Percentiles rank a stretch among this genome's conserved stretches.
Evolutionary conservation across 1,139 yeast genomes (phyloP).

Genomic region (Saccharomyces hybrid): DNA sequence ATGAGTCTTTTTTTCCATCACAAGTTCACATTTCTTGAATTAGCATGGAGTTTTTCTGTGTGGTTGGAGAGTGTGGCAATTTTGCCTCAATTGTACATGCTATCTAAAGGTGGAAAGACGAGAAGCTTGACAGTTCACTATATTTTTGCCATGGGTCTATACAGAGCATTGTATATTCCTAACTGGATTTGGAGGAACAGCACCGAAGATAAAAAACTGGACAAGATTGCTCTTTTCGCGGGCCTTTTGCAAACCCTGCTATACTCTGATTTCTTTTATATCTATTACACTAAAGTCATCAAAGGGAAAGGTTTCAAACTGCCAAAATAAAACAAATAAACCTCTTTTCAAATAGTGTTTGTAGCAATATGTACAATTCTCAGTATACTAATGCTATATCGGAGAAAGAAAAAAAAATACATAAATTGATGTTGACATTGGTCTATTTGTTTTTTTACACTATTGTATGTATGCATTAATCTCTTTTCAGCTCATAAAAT

Average conservation of each 20-base stretch:
- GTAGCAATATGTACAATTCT: neutral
- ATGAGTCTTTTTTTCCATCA: slow-evolving; percentile 60
- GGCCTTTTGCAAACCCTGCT: slow-evolving; percentile 81
- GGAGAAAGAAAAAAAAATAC: neutral
- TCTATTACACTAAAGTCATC: slow-evolving; percentile 78
- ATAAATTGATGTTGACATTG: neutral
- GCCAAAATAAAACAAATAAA: slow-evolving; percentile 45
- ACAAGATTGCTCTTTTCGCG: slow-evolving; percentile 62
- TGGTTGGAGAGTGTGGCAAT: slow-evolving; percentile 92
- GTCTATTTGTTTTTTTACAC: neutral
- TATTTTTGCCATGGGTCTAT: slow-evolving; percentile 84
- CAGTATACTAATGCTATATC: slow-evolving; percentile 1
- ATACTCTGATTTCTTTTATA: slow-evolving; percentile 91
- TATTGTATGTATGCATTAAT: slow-evolving; percentile 37
- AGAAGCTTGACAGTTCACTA: slow-evolving; percentile 87
- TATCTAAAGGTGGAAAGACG: slow-evolving; percentile 87
- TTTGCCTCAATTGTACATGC: slow-evolving; percentile 82
- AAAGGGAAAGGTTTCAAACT: slow-evolving; percentile 75
- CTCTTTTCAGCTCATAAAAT: slow-evolving; percentile 81
- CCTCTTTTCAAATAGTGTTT: neutral
- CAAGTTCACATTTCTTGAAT: slow-evolving; percentile 53
- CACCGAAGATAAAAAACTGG: slow-evolving; percentile 53
- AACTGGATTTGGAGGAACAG: slow-evolving; percentile 90
- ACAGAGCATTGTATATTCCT: slow-evolving; percentile 83
- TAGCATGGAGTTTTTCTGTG: slow-evolving; percentile 67